Base-by-base conservation (phyloP, 2,329 filamentous ascomycete species). In the Zasmidium citrigriseum region DNA sequence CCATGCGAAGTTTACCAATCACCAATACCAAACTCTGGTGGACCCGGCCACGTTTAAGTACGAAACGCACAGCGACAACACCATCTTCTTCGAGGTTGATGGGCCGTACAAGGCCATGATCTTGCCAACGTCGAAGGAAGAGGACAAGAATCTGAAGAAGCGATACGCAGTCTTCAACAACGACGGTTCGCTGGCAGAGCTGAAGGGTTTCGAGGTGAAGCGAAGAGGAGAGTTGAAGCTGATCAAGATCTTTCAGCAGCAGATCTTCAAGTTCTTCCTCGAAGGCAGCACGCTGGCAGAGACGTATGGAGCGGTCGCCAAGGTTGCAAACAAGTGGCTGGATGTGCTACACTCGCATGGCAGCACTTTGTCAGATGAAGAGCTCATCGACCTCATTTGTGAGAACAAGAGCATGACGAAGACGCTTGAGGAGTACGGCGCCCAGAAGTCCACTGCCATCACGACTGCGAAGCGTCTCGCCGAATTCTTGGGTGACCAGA, bases 131-230 rank as follows among this genome's bases (percentile, higher is more conserved):
- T 98, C 93, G 0, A 98, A 99, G 73, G 95, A 99, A 73, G 95
- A 98, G 75, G 93, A 98, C 79, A 99, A 98, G 81, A 99, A 99
- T 76, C 82, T 99, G 83, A 99, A 99, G 80, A 99, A 99, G 78
- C 87, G 95, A 71, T 99, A 99, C 73, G 95, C 96, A 44, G 95
- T 99, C 3, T 99, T 99, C 84, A 99, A 99, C 70, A 90, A 98
- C 62, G 95, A 99, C 69, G 95, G 96, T 41, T 96, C 89, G 74
- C 81, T 99, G 53, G 95, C 95, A 14, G 95, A 99, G 73, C 76
- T 99, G 71, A 99, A 99, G 72, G 95, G 95, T 4, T 99, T 99
- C 71, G 95, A 99, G 71, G 88, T 99, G 65, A 99, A 99, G 80
- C 88, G 95, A 73, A 86, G 95, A 84, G 95, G 95, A 81, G 95